Evolutionary conservation across 2,329 filamentous ascomycete species (phyloP).

Genomic region (Cucurbitaria berberidis): DNA sequence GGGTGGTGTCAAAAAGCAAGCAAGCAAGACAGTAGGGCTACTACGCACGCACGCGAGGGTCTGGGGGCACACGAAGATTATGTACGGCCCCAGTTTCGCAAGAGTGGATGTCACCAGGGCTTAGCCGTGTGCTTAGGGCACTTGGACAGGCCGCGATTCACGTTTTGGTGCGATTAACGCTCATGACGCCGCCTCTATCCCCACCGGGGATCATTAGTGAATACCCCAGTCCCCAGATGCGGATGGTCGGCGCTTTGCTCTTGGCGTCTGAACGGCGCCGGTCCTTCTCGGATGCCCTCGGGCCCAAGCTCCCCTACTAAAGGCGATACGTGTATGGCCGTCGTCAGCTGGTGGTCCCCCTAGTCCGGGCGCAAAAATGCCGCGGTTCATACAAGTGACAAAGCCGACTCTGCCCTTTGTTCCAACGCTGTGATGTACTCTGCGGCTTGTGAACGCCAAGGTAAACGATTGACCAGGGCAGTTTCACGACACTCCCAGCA

Average conservation of each 20-base stretch:
- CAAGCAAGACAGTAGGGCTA: too few species aligned
- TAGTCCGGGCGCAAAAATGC: slow-evolving; percentile 19
- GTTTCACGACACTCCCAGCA: background rate
- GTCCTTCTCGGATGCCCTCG: slow-evolving; percentile 43
- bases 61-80: slow-evolving; percentile 38
- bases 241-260: slow-evolving; percentile 39
- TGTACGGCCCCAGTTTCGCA: slow-evolving; percentile 39
- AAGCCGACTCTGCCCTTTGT: slow-evolving; percentile 16
- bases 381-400: slow-evolving; percentile 20
- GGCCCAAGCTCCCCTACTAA: slow-evolving; percentile 32
- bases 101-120: slow-evolving; percentile 41
- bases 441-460: slow-evolving; percentile 9
- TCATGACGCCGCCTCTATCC: slow-evolving; percentile 44
- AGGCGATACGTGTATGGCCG: slow-evolving; percentile 19
- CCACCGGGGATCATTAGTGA: slow-evolving; percentile 43
- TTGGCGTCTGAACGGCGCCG: slow-evolving; percentile 34
- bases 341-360: slow-evolving; percentile 33
- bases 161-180: slow-evolving; percentile 39
- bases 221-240: slow-evolving; percentile 49
- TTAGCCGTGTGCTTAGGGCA: slow-evolving; percentile 38
- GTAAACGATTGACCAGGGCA: background rate
- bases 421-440: background rate
- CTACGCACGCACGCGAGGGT: slow-evolving; percentile 28
- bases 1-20: slow-evolving; percentile 17
- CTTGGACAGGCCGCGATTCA: slow-evolving; percentile 39